These are phyloP conservation scores for Bothriochloa decipiens DNA, from an alignment of 176 grass and related monocot species.

Conservation along the genomic window DNA sequence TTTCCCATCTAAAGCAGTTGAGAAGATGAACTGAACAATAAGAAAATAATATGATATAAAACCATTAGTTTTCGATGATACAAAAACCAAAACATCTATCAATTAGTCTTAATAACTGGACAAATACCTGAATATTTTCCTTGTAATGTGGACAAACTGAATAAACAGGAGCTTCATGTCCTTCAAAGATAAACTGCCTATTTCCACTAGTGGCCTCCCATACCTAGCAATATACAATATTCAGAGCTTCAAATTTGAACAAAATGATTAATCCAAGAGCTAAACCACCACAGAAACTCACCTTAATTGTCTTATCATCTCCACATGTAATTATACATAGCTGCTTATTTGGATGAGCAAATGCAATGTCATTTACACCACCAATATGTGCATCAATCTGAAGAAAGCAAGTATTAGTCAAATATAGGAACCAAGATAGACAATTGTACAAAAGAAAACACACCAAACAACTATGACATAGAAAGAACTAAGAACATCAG, in stretches of 20 bases:
- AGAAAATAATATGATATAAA: constrained; percentile 21
- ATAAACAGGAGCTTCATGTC: constrained; percentile 97
- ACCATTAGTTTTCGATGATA: constrained; percentile 15
- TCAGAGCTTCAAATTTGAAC: constrained; percentile 36
- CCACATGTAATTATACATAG: constrained; percentile 96
- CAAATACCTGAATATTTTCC: constrained; percentile 84
- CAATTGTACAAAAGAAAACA: constrained; percentile 31
- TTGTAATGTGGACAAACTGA: constrained; percentile 98
- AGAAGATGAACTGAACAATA: constrained; percentile 89
- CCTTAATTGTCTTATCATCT: constrained; percentile 99
- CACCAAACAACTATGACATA: constrained; percentile 28
- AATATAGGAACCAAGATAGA: constrained; percentile 24
- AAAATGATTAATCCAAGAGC: constrained; percentile 6
- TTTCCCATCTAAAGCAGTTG: constrained; percentile 98
- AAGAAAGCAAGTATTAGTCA: constrained; percentile 44
- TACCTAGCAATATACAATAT: constrained; percentile 59
- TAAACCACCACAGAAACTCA: constrained; percentile 32
- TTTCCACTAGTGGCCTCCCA: constrained; percentile 90
- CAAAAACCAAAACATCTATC: constrained; percentile 12
- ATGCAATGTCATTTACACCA: constrained; percentile 98
- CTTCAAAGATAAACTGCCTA: constrained; percentile 89
- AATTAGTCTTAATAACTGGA: constrained; percentile 17
- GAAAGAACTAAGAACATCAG: constrained; percentile 18
- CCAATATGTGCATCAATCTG: constrained; percentile 98
- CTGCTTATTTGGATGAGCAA: constrained; percentile 97